Evolutionary conservation across 371 early-diverging fungal genomes (phyloP), one percentile per base, ranked within the genome.

Genomic region (Smittium mucronatum): DNA sequence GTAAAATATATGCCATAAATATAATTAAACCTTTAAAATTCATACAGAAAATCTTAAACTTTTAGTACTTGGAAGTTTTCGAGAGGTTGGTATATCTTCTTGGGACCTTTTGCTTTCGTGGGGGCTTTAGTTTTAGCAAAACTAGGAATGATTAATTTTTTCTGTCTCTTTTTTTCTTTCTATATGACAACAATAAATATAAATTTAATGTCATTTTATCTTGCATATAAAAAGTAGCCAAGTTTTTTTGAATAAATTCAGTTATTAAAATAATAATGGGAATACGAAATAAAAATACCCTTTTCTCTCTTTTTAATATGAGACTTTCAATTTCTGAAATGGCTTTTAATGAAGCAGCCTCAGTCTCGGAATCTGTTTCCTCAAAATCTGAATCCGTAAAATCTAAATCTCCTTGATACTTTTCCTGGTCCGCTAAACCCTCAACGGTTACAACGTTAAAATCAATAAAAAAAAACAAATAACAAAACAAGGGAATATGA

Each of bases 301-400:
- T 8, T 33, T 64, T 36, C 63, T 78, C 75, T 1, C 61, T 71
- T 34, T 64, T 57, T n/a, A 66, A 73, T 1, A 71, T 26, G 58
- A 73, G 36, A 0, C 64, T 70, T 34, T 78, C 78, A 0, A 69
- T 65, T n/a, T 64, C 70, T 26, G 71, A 69, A 60, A 63, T 71
- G 8, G 70, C 70, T 1, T 58, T 74, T 32, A 64, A 75, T 15
- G 67, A 67, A 1, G 69, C 73, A 25, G 64, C 60, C 59, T 78
- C 78, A 1, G 69, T 76, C 63, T 78, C 78, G 25, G 78, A 78
- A 58, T 78, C 78, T 0, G 78, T 78, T 32, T 78, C 78, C 29
- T 72, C 73, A 65, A 78, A 78, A 47, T 78, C 78, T 5, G 78
- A 73, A 47, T 89, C 92, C 2, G 29, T 32, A 17, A 31, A 47